Evolutionary conservation across 31 red algal genomes (phyloP), one percentile per base, ranked within the genome.

Genomic region (Endocladia muricata): DNA sequence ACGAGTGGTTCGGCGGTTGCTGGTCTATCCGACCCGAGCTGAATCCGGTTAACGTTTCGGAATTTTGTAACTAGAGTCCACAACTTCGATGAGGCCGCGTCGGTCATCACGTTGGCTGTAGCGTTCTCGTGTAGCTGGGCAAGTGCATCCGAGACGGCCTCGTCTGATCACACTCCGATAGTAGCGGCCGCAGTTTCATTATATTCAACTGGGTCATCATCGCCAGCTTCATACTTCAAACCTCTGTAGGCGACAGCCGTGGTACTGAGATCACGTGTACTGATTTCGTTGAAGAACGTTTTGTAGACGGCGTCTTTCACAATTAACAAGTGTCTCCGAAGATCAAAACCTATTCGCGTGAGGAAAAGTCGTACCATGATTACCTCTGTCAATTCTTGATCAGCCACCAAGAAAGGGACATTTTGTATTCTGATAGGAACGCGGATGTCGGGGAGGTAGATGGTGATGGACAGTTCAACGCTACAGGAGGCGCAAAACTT

Each of bases 21-120:
- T 31, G 81, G 81, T 2, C 58, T 56, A 69, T 76, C 60, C 5
- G 29, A 4, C 4, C 59, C 57, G 5, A 86, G 60, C n/a, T 77
- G 67, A 26, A 85, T 85, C 2, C 56, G 37, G 36, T 75, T 66
- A 31, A 64, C 60, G 15, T 85, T 59, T 39, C 81, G 4, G 33
- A 30, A 41, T 2, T 67, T 23, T 25, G 67, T 15, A 0, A 86
- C 32, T 1, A 86, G 15, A 22, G 40, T 29, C 33, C 26, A 57
- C 17, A 59, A 1, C 0, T 55, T 7, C 29, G 52, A 8, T 7
- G 33, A 19, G 26, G 59, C 82, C 40, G 35, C 1, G 1, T 52
- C 61, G 1, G 70, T 41, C 8, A 86, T 76, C 29, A 41, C 63
- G 31, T 81, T 68, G 1, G 23, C 31, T 31, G 56, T 69, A 1